phyloP scores from a whole-genome alignment of 192 early-diverging fungal species.

The Gaertneriomyces sp. region DNA sequence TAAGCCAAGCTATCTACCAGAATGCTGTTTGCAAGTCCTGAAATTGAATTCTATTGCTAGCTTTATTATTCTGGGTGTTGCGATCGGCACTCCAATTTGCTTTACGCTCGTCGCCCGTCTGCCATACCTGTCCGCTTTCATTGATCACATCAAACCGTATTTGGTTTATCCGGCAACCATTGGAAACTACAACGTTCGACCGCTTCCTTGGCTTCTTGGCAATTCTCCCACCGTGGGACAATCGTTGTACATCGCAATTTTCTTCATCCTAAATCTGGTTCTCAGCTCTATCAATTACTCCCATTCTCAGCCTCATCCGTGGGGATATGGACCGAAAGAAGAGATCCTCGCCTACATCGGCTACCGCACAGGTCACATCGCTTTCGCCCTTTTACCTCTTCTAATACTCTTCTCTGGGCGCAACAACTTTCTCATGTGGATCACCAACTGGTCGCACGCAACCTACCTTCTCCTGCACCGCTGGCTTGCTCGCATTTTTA shows the following conservation, averaged over 20 bases:
- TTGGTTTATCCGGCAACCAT: background rate
- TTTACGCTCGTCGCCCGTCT: background rate
- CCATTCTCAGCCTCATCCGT: background rate
- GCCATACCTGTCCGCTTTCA: background rate
- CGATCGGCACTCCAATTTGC: background rate
- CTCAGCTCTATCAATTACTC: background rate
- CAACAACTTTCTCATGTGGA: constrained; percentile 1
- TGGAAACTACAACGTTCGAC: background rate
- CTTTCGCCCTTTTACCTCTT: background rate
- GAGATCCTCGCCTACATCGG: constrained; percentile 1
- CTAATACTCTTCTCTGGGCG: background rate
- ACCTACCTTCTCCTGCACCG: constrained; percentile 10
- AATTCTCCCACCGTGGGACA: constrained; percentile 7
- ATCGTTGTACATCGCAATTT: background rate
- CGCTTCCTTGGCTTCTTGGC: background rate
- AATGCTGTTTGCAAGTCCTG: no score
- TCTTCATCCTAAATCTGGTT: background rate
- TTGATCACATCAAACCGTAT: background rate
- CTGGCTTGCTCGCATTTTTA: constrained; percentile 4
- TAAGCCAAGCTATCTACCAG: background rate
- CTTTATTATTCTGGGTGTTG: background rate
- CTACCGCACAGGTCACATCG: background rate
- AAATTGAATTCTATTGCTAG: background rate
- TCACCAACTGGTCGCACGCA: constrained; percentile 2
- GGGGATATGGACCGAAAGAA: background rate